Percentiles rank a stretch among this genome's conserved stretches.
These are phyloP conservation scores for Ceratocystis colombiana DNA, from an alignment of 2,329 filamentous ascomycete species.

Conservation along the genomic window DNA sequence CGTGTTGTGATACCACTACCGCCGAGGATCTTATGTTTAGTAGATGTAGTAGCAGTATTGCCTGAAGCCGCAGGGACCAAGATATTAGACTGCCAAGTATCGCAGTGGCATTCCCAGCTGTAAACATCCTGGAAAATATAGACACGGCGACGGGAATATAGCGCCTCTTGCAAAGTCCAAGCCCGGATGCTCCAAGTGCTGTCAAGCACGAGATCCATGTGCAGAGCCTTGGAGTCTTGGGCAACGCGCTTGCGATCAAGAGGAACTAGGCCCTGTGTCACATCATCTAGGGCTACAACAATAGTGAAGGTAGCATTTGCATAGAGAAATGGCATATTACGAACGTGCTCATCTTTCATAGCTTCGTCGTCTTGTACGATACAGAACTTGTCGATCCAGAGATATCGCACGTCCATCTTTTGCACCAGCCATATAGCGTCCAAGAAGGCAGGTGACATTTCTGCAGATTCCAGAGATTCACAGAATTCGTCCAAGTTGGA, in stretches of 20 bases:
- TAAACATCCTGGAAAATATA: conserved; percentile 38
- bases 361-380: conserved; percentile 38
- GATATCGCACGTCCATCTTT: conserved; percentile 37
- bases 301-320: conserved; percentile 39
- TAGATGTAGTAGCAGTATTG: neutral
- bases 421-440: conserved; percentile 39
- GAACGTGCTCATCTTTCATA: conserved; percentile 35
- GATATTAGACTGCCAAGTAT: conserved; percentile 33
- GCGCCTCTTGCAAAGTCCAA: conserved; percentile 38
- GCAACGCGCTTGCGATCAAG: conserved; percentile 33
- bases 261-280: conserved; percentile 34
- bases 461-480: conserved; percentile 33
- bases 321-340: conserved; percentile 40
- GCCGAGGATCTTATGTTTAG: conserved; percentile 27
- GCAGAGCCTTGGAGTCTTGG: conserved; percentile 28
- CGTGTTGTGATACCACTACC: conserved; percentile 18
- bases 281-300: conserved; percentile 37
- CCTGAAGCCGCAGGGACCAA: conserved; percentile 8
- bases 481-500: conserved; percentile 35
- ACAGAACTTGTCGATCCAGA: conserved; percentile 41
- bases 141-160: conserved; percentile 37
- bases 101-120: conserved; percentile 41
- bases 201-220: conserved; percentile 35
- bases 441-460: conserved; percentile 36
- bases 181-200: conserved; percentile 36